Evolutionary conservation across 768 basidiomycete species (phyloP), one percentile per base, ranked within the genome.

Genomic region (Pleurotus djamor): DNA sequence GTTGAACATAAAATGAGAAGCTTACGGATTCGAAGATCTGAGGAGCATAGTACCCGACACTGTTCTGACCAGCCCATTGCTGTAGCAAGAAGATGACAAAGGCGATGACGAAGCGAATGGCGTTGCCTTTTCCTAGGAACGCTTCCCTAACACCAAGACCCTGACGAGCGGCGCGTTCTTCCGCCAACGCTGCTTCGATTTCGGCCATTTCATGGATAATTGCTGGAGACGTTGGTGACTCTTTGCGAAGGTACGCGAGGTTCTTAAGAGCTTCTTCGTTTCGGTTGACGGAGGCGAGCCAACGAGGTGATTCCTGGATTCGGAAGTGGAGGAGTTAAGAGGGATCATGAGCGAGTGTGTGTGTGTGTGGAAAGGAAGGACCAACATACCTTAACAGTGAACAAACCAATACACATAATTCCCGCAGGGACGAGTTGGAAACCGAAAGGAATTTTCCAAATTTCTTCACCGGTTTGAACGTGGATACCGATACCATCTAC

Each of bases 11-110:
- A 28, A 60, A 1, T 45, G 37, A 35, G 41, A 43, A 35, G 69
- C 79, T 65, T 61, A 87, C 84, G 16, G 88, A 83, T 7, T 76
- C 72, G 69, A 91, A 91, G 61, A 91, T 88, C 66, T 87, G 86
- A 5, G 89, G 87, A 1, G 88, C 86, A 61, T 91, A 89, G 68
- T 91, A 88, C 78, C 75, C 77, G 63, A 94, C 88, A 0, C 87
- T 86, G 72, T 94, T 92, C 69, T 94, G 92, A 0, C 93, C 93
- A 51, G 83, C 81, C 88, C 87, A 92, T 68, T 94, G 91, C 65
- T 94, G 92, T 6, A 93, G 75, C 60, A 89, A 68, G 76, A 93
- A 92, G 62, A 92, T 91, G 34, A 82, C 71, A 64, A 91, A 86
- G 1, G 93, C 92, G 65, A 95, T 92, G 21, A 88, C 74, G 76